Percentiles rank a stretch among this genome's conserved stretches.
phyloP scores from a whole-genome alignment of 805 yeast species.

The Metschnikowia anglica region DNA sequence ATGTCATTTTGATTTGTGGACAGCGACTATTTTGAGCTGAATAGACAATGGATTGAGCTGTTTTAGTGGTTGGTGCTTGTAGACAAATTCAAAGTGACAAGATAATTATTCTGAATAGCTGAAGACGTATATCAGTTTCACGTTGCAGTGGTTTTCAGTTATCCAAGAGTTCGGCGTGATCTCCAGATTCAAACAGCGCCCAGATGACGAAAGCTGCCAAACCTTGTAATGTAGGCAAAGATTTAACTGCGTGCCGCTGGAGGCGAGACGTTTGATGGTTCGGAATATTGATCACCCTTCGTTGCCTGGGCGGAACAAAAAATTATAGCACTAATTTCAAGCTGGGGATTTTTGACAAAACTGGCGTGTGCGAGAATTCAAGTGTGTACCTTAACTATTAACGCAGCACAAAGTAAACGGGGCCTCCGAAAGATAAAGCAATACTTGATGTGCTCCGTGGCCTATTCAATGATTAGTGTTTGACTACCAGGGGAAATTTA shows the following conservation, averaged over 20 bases:
- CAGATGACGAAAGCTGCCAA: neutral
- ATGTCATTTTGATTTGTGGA: slow-evolving; percentile 10
- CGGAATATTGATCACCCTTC: slow-evolving; percentile 4
- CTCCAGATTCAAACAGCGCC: neutral
- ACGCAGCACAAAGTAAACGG: neutral
- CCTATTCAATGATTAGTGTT: slow-evolving; percentile 11
- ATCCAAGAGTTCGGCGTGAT: neutral
- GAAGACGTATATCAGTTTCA: neutral
- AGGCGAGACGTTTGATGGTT: neutral
- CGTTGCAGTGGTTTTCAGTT: neutral
- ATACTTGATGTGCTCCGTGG: slow-evolving; percentile 12
- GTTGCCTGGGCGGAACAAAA: slow-evolving; percentile 10
- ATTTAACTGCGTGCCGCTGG: neutral
- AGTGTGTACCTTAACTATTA: neutral
- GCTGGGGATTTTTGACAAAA: slow-evolving; percentile 1
- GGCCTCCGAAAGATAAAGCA: neutral
- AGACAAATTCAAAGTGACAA: neutral
- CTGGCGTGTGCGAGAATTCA: neutral
- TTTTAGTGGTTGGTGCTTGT: neutral
- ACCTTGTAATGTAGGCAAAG: neutral
- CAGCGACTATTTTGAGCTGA: neutral
- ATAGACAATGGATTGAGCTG: neutral
- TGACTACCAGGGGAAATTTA: slow-evolving; percentile 12
- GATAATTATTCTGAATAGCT: neutral
- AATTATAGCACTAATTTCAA: slow-evolving; percentile 3